These are phyloP conservation scores for Kingdonia uniflora DNA, from an alignment of 164 flowering plant genomes.

Conservation along the genomic window DNA sequence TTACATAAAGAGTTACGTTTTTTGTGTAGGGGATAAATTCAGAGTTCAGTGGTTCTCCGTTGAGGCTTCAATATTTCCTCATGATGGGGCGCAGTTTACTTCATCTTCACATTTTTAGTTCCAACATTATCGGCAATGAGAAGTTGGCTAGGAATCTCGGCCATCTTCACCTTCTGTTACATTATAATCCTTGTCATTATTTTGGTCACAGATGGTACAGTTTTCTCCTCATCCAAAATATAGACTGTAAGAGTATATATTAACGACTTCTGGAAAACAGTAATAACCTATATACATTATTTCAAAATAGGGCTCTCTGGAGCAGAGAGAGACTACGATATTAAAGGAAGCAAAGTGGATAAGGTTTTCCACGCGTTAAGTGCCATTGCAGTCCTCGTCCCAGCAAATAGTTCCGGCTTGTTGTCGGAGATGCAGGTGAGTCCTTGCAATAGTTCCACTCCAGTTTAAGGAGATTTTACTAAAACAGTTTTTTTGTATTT, in stretches of 20 bases:
- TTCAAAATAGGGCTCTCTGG: constrained; percentile 27
- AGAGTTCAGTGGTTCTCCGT: constrained; percentile 24
- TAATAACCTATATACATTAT: neutral
- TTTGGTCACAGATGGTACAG: constrained; percentile 31
- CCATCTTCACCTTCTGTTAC: constrained; percentile 28
- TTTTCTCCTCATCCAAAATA: neutral
- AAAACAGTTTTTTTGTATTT: too few relatives aligned
- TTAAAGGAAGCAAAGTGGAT: constrained; percentile 25
- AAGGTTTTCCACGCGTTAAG: constrained; percentile 39
- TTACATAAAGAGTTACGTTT: neutral
- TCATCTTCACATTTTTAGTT: constrained; percentile 31
- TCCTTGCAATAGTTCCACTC: neutral
- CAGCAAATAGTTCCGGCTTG: constrained; percentile 32
- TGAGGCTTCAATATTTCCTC: constrained; percentile 43
- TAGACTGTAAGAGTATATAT: neutral
- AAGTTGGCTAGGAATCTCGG: constrained; percentile 31
- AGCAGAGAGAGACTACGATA: constrained; percentile 21
- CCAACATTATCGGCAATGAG: constrained; percentile 52
- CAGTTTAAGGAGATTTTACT: too few relatives aligned
- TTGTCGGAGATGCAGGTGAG: constrained; percentile 40
- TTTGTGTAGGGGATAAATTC: constrained; percentile 29
- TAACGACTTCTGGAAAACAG: neutral
- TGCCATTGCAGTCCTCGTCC: constrained; percentile 35
- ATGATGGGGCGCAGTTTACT: constrained; percentile 32
- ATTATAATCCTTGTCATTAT: constrained; percentile 20